Percentiles rank a stretch among this genome's conserved stretches.
These are phyloP conservation scores for Nicotiana sylvestris DNA, from an alignment of 257 asterid genomes.

Conservation along the genomic window DNA sequence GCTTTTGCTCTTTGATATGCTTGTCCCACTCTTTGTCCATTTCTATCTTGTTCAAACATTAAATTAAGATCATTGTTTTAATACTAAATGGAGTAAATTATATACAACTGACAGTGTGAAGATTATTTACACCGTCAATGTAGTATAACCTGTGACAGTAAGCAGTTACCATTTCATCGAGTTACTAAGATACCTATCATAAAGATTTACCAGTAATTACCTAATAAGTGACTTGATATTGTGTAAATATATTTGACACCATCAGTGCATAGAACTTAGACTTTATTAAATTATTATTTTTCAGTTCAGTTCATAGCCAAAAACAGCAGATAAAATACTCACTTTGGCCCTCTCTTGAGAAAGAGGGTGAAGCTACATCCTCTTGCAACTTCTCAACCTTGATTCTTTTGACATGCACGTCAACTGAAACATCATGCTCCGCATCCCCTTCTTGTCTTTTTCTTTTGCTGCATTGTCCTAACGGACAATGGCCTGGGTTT, in stretches of 20 bases:
- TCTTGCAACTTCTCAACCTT: background rate
- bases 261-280: background rate
- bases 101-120: background rate
- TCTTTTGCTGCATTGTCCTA: background rate
- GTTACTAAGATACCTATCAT: background rate
- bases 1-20: constrained; percentile 14
- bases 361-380: background rate
- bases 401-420: background rate
- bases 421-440: background rate
- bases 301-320: background rate
- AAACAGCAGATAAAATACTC: background rate
- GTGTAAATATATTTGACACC: background rate
- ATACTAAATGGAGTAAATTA: background rate
- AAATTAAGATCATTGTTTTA: background rate
- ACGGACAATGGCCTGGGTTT: background rate
- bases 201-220: background rate
- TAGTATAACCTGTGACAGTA: background rate
- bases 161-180: background rate
- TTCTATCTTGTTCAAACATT: background rate
- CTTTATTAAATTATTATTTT: too few relatives aligned
- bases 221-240: background rate
- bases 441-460: background rate
- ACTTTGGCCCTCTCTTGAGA: background rate
- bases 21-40: background rate
- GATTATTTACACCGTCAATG: background rate